Conservation (phyloP, 495 filamentous ascomycete species). For the Saxophila tyrrhenica region DNA sequence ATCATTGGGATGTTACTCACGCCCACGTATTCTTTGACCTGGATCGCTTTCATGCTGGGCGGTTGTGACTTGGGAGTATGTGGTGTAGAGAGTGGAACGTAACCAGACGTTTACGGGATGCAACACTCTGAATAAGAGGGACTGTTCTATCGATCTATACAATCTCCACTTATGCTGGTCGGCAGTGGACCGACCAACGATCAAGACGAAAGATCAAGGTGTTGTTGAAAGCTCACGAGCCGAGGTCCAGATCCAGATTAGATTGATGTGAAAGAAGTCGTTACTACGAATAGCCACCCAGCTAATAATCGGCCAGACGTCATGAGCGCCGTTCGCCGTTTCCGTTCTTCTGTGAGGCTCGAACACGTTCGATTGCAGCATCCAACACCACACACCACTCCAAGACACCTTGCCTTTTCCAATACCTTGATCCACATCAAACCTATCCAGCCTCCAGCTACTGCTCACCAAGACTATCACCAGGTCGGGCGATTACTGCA, state of each 20-base stretch:
- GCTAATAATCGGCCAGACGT: no score
- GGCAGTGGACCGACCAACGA: background rate
- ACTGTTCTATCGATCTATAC: no score
- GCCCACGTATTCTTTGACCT: conserved; percentile 73
- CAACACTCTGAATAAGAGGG: no score
- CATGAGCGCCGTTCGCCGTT: background rate
- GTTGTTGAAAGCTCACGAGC: background rate
- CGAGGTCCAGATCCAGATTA: no score
- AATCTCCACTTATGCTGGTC: conserved; percentile 57
- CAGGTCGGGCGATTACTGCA: no score
- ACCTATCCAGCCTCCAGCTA: background rate
- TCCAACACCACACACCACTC: background rate
- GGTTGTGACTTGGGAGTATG: background rate
- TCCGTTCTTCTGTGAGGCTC: background rate
- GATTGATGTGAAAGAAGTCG: no score
- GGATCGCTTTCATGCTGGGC: conserved; percentile 64
- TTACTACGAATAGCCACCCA: no score
- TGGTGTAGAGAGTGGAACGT: no score
- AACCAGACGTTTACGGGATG: no score
- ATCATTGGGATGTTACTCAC: conserved; percentile 30
- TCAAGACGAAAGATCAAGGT: no score
- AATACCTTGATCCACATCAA: no score
- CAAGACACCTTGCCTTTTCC: background rate
- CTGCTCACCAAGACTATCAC: no score
- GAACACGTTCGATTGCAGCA: background rate